These are phyloP conservation scores for Boehmeria nivea DNA, from an alignment of 306 rosid genomes.

Conservation along the genomic window DNA sequence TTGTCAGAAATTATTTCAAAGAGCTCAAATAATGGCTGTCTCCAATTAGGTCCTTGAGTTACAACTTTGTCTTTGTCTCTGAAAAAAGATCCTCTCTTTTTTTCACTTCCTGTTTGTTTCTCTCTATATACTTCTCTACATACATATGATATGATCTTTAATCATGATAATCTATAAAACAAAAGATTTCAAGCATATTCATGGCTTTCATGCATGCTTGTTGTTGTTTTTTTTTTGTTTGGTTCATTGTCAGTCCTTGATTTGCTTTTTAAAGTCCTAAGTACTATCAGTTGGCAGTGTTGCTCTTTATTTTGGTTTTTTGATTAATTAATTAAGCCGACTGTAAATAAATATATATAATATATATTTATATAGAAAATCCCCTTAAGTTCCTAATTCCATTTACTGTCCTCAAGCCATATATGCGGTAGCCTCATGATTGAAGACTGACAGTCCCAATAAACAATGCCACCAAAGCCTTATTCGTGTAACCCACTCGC, in stretches of 20 bases:
- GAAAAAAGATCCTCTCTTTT: conserved; percentile 9
- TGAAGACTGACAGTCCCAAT: conserved; percentile 35
- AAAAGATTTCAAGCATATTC: not conserved
- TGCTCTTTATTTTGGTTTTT: not conserved
- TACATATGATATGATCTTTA: no score
- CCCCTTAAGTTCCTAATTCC: not conserved
- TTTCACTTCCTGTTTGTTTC: no score
- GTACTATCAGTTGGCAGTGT: conserved; percentile 10
- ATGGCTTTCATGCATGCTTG: conserved; percentile 38
- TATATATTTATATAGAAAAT: no score
- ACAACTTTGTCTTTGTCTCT: not conserved
- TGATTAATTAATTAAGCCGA: not conserved
- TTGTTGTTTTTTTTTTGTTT: not conserved
- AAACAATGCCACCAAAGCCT: not conserved
- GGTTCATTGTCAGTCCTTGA: not conserved
- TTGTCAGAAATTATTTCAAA: no score
- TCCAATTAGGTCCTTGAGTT: not conserved
- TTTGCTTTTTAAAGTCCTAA: conserved; percentile 5
- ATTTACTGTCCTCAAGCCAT: not conserved
- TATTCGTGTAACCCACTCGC: not conserved
- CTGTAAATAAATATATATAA: no score
- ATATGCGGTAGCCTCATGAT: conserved; percentile 45
- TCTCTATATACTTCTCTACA: not conserved
- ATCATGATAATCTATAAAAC: not conserved
- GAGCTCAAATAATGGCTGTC: not conserved